A percentile compares a stretch with the other conserved stretches of the same genome.
Evolutionary conservation across 306 rosid species (phyloP).

Genomic region (Medicago truncatula): MtrunA17r5.0-ANR NC_053049.1:43721001-43721500

Average conservation of each 20-base stretch:
- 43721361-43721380: too few relatives aligned
- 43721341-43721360: too few relatives aligned
- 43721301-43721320: background rate
- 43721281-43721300: background rate
- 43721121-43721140: background rate
- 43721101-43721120: background rate
- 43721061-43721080: conserved; percentile 10
- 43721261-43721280: background rate
- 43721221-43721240: conserved; percentile 5
- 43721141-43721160: conserved; percentile 14
- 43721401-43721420: too few relatives aligned
- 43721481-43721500: too few relatives aligned
- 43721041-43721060: background rate
- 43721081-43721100: conserved; percentile 1
- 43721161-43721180: background rate
- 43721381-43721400: too few relatives aligned
- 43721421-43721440: too few relatives aligned
- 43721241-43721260: conserved; percentile 18
- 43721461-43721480: too few relatives aligned
- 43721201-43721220: background rate
- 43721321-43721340: too few relatives aligned
- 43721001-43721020: conserved; percentile 5
- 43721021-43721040: background rate
- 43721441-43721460: too few relatives aligned
- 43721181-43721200: background rate